A percentile compares a stretch with the other conserved stretches of the same genome.
phyloP scores from a whole-genome alignment of 129 eudicot species.

The Flaveria ramosissima region DNA sequence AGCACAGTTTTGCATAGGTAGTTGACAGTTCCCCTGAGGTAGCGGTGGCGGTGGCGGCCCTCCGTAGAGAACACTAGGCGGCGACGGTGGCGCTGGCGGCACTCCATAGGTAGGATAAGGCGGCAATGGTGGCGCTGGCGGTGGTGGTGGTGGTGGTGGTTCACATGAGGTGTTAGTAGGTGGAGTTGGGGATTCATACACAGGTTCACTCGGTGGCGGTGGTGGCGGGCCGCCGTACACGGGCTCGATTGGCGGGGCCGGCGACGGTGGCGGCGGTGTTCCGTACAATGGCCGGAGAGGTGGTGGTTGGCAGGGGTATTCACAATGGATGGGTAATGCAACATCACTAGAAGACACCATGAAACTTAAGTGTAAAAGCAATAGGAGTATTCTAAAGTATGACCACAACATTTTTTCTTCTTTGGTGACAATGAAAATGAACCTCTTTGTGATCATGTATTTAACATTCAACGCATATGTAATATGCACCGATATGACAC shows the following conservation, averaged over 20 bases:
- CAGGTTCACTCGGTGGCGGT: conserved; percentile 20
- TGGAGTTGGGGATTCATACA: conserved; percentile 26
- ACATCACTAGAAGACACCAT: conserved; percentile 1
- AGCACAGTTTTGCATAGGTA: conserved; percentile 34
- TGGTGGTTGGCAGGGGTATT: conserved; percentile 37
- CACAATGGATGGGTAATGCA: conserved; percentile 25
- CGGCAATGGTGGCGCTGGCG: conserved; percentile 24
- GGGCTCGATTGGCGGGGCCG: conserved; percentile 31
- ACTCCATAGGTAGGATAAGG: conserved; percentile 17
- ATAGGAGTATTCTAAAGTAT: background rate
- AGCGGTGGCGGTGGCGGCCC: conserved; percentile 21
- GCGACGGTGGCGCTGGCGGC: conserved; percentile 24
- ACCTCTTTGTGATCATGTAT: conserved; percentile 10
- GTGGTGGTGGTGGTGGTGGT: conserved; percentile 6
- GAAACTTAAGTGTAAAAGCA: conserved; percentile 16
- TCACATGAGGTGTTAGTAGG: conserved; percentile 7
- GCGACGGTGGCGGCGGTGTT: conserved; percentile 32
- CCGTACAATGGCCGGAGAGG: conserved; percentile 32
- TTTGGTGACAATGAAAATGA: conserved; percentile 12
- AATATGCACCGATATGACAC: conserved; percentile 22
- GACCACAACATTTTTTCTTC: conserved; percentile 30
- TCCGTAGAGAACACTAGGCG: conserved; percentile 21
- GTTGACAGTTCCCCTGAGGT: conserved; percentile 24
- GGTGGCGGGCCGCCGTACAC: conserved; percentile 30
- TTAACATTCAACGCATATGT: background rate